phyloP scores from a whole-genome alignment of 257 asterid genomes.

The Nicotiana paniculata region DNA sequence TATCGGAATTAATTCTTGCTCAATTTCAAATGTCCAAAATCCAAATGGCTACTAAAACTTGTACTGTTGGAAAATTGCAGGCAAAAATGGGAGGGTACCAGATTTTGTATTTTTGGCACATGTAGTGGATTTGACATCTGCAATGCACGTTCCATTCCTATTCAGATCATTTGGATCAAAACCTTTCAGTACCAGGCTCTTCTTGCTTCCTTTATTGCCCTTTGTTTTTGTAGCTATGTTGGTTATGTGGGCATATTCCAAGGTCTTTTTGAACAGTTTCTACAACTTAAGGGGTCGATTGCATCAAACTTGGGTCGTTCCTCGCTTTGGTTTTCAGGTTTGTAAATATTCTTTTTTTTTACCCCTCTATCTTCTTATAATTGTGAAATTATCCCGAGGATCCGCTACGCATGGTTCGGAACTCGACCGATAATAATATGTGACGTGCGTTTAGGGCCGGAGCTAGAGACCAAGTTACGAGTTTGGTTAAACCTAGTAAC shows the following conservation, averaged over 20 bases:
- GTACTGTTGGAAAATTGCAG: conserved; percentile 23
- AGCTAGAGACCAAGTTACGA: too few relatives aligned
- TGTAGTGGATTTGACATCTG: conserved; percentile 69
- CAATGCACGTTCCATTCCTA: conserved; percentile 63
- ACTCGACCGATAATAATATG: too few relatives aligned
- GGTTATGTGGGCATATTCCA: conserved; percentile 85
- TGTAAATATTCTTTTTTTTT: background rate
- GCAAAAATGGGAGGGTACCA: conserved; percentile 57
- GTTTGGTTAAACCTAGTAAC: too few relatives aligned
- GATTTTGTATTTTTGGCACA: conserved; percentile 95
- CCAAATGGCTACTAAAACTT: background rate
- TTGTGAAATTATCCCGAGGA: too few relatives aligned
- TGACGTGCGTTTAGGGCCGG: too few relatives aligned
- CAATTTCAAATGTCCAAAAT: too few relatives aligned
- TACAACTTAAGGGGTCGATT: conserved; percentile 63
- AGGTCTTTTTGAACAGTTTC: conserved; percentile 55
- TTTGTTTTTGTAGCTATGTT: conserved; percentile 42
- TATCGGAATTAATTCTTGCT: too few relatives aligned
- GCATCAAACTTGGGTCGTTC: conserved; percentile 91
- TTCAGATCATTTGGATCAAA: conserved; percentile 44
- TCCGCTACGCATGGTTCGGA: fast-evolving
- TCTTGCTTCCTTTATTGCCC: conserved; percentile 49
- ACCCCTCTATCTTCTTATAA: too few relatives aligned
- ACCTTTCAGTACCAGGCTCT: conserved; percentile 53
- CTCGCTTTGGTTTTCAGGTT: conserved; percentile 97